These are phyloP conservation scores for Amanita rubescens DNA, from an alignment of 768 basidiomycete species.

Conservation along the genomic window DNA sequence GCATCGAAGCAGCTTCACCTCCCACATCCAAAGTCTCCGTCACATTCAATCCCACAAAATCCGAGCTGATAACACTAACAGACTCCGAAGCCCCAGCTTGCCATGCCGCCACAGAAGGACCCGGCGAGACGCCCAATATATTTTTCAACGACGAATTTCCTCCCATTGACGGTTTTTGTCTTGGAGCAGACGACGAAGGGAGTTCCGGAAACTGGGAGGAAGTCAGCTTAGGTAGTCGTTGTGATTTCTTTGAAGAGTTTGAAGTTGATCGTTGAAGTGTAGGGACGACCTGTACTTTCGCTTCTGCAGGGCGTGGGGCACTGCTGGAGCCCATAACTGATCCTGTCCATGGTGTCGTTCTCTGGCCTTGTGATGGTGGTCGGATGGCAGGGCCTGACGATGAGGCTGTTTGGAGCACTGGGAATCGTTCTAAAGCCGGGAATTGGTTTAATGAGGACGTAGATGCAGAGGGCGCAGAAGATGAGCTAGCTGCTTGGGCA, in stretches of 20 bases:
- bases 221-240: slow-evolving; percentile 40
- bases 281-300: slow-evolving; percentile 8
- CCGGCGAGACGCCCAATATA: slow-evolving; percentile 46
- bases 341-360: slow-evolving; percentile 18
- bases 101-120: slow-evolving; percentile 37
- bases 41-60: not conserved
- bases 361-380: slow-evolving; percentile 21
- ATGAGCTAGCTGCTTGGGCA: slow-evolving; percentile 59
- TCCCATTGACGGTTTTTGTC: slow-evolving; percentile 36
- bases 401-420: not conserved
- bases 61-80: not conserved
- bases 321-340: slow-evolving; percentile 9
- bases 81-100: slow-evolving; percentile 14
- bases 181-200: slow-evolving; percentile 34
- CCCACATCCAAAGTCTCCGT: slow-evolving; percentile 12
- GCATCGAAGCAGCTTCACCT: slow-evolving; percentile 43
- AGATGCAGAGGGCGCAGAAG: slow-evolving; percentile 16
- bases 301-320: slow-evolving; percentile 6
- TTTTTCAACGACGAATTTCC: slow-evolving; percentile 64
- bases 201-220: slow-evolving; percentile 63
- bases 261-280: slow-evolving; percentile 7
- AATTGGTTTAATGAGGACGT: slow-evolving; percentile 25
- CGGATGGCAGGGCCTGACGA: slow-evolving; percentile 28
- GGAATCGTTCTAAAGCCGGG: slow-evolving; percentile 22
- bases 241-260: not conserved